A percentile compares a stretch with the other conserved stretches of the same genome.
phyloP scores from a whole-genome alignment of 805 yeast genomes.

The Saccharomycopsis fermentans region DNA sequence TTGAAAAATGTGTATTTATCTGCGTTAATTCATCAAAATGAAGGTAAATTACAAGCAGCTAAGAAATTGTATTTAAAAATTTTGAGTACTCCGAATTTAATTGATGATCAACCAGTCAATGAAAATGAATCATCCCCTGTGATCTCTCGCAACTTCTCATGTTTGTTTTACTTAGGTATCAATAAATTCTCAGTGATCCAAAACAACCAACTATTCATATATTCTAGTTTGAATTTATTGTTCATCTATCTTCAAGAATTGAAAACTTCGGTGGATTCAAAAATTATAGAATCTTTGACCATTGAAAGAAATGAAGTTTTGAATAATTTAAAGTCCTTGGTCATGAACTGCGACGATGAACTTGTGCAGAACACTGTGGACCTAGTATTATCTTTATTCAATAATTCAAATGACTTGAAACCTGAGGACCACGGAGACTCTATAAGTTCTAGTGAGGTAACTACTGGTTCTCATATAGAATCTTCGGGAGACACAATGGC shows the following conservation, averaged over 20 bases:
- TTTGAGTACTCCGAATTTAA: not conserved
- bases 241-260: not conserved
- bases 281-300: not conserved
- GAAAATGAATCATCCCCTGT: not conserved
- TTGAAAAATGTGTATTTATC: conserved; percentile 10
- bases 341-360: not conserved
- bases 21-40: conserved; percentile 10
- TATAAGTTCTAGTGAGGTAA: too few species aligned
- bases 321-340: not conserved
- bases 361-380: not conserved
- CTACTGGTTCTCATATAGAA: too few species aligned
- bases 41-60: conserved; percentile 8
- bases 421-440: not conserved
- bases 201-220: conserved; percentile 6
- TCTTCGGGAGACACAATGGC: not conserved
- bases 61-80: conserved; percentile 3
- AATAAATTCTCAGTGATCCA: not conserved
- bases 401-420: not conserved
- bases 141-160: not conserved
- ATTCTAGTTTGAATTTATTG: conserved; percentile 4
- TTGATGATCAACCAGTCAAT: not conserved
- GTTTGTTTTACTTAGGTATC: not conserved
- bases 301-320: not conserved
- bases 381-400: not conserved
- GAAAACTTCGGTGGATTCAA: not conserved